Evolutionary conservation across 2,329 filamentous ascomycete genomes (phyloP), one percentile per base, ranked within the genome.

Genomic region (Diplodia mutila): DNA sequence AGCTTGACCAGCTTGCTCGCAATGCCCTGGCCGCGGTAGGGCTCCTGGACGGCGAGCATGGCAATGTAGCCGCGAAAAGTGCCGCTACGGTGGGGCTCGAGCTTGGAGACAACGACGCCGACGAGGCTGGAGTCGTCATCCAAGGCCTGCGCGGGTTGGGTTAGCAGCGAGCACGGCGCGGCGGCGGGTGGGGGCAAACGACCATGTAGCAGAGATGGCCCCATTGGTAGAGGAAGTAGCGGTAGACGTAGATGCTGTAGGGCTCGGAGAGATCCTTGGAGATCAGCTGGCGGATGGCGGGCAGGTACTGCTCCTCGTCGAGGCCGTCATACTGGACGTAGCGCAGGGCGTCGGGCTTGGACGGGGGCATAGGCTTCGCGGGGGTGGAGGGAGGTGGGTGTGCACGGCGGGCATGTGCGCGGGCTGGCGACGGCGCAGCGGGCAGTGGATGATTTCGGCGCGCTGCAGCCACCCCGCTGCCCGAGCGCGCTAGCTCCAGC

Each of bases 241-340:
- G 89, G 80, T 98, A 99, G 68, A 99, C 95, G 82, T 99, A 99
- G 77, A 99, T 98, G 81, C 94, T 98, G 79, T 99, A 99, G 1
- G 95, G 95, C 79, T 99, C 95, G 73, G 94, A 98, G 61, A 99
- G 86, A 77, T 98, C 95, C 75, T 94, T 97, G 53, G 94, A 95
- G 75, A 99, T 99, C 76, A 99, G 83, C 67, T 94, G 90, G 66
- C 94, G 90, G 79, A 99, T 97, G 51, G 93, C 89, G 42, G 93
- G 89, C 51, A 99, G 88, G 77, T 95, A 89, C 67, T 83, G 80
- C 64, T 85, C 84, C 75, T 90, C 89, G 71, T 87, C 86, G 61
- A 83, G 76, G 66, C 79, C 78, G 69, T 87, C 83, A 76, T 90
- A 91, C 73, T 86, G 86, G 69, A 87, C 77, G 76, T 89, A 90